Evolutionary conservation across 2,329 filamentous ascomycete species (phyloP), one percentile per base, ranked within the genome.

Genomic region (Botryotinia narcissicola): DNA sequence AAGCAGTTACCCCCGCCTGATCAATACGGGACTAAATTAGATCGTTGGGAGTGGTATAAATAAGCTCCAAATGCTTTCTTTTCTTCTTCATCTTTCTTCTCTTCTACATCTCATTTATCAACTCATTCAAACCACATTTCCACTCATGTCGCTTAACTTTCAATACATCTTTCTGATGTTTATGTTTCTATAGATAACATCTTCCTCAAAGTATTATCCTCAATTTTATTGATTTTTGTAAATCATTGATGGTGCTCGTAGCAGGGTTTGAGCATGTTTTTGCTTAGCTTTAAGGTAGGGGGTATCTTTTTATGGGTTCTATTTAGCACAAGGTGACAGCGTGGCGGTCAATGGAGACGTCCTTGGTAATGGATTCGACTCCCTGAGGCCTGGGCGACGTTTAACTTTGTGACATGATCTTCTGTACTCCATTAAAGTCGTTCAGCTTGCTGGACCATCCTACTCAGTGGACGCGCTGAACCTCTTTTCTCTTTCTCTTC

Each of bases 381-480:
- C 63, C 63, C 42, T 8, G 42, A 67, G 42, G 29, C 63, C 32
- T 66, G 42, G 4, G 22, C 25, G 12, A 16, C 22, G 18, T 48
- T 22, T 25, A n/a, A 10, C 14, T 22, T 5, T 35, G n/a, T 9
- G 22, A 66, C 9, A 0, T 7, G 63, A 22, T 20, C 42, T 48
- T 35, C 63, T 66, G 63, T 66, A 32, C 46, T n/a, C 63, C 20
- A 67, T 16, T 48, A 18, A 20, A 51, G 63, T 67, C 32, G 29
- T 51, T 51, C 63, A 67, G 44, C 63, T 67, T 67, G 61, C 61
- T 44, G n/a, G n/a, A 63, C 25, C 40, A 59, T 35, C 40, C 37
- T 63, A 44, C 61, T 63, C 61, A 44, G 61, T 44, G 40, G 40
- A 5, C 63, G 29, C 18, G 2, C 44, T 37, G 63, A 20, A 5